A percentile compares a stretch with the other conserved stretches of the same genome.
These are phyloP conservation scores for Rhizopus delemar DNA, from an alignment of 371 early-diverging fungal genomes.

Conservation along the genomic window DNA sequence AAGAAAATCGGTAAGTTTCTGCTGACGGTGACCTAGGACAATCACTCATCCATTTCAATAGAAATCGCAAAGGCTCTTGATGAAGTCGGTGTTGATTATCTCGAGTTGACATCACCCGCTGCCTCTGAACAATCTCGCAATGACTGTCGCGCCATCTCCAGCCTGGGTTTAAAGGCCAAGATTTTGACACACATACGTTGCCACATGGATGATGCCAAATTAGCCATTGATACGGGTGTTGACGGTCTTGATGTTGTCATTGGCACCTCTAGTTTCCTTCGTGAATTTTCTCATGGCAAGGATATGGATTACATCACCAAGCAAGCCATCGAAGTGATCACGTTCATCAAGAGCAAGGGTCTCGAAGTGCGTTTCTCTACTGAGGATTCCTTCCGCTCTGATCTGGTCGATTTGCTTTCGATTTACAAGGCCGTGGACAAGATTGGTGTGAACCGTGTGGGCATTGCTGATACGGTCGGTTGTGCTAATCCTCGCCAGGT, in stretches of 20 bases:
- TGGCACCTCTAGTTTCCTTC: constrained; percentile 91
- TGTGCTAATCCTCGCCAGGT: constrained; percentile 97
- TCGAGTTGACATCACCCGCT: constrained; percentile 94
- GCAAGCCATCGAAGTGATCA: constrained; percentile 92
- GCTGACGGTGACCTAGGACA: no score
- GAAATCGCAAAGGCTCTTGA: constrained; percentile 96
- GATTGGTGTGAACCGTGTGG: constrained; percentile 95
- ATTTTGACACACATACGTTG: constrained; percentile 94
- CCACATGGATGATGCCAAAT: constrained; percentile 96
- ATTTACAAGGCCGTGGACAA: constrained; percentile 94
- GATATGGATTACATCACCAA: constrained; percentile 94
- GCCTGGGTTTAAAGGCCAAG: constrained; percentile 94
- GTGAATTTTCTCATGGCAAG: constrained; percentile 97
- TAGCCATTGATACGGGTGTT: constrained; percentile 94
- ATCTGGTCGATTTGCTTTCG: constrained; percentile 91
- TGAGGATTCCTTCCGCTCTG: constrained; percentile 96
- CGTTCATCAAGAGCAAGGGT: constrained; percentile 91
- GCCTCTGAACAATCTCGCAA: constrained; percentile 92
- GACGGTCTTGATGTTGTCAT: constrained; percentile 96
- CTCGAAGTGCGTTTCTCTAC: constrained; percentile 96
- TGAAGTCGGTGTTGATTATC: constrained; percentile 95
- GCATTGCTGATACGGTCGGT: constrained; percentile 97
- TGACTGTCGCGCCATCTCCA: constrained; percentile 89
- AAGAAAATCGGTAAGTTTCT: constrained; percentile 74
- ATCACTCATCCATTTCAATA: not conserved